Conservation (phyloP, 2,329 filamentous ascomycete species). For the Teratosphaeria zuluensis region DNA sequence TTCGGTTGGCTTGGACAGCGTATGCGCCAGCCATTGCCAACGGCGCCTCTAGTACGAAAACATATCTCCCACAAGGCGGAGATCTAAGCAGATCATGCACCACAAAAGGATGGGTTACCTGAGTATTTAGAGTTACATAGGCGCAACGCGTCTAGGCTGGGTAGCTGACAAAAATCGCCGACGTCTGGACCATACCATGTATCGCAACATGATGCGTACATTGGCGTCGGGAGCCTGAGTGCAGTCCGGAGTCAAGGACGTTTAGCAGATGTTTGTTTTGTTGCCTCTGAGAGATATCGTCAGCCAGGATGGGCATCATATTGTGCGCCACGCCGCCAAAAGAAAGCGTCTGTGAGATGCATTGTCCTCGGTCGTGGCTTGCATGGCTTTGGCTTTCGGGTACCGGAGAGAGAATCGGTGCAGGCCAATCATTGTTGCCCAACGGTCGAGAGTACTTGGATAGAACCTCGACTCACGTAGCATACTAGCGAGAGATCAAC, state of each 20-base stretch:
- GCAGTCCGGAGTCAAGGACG: neutral
- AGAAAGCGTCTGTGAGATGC: neutral
- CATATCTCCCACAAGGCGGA: neutral
- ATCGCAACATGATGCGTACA: neutral
- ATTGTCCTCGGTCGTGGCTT: neutral
- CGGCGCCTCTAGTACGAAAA: neutral
- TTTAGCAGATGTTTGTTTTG: neutral
- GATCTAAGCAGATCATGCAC: neutral
- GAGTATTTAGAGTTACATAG: neutral
- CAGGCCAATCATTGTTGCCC: neutral
- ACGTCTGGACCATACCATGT: neutral
- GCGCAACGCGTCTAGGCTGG: neutral
- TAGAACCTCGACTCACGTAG: neutral
- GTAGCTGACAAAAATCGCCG: neutral
- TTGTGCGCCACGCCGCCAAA: neutral
- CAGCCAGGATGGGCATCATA: neutral
- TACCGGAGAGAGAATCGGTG: neutral
- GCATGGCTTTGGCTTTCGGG: neutral
- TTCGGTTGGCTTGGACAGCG: neutral
- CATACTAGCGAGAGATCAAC: no score
- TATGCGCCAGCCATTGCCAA: neutral
- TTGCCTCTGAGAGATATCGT: neutral
- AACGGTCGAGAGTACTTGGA: neutral
- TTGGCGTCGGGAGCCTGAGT: no score
- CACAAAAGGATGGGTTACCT: neutral